Conservation (phyloP, 805 yeast genomes). For the Candida morakotiae region DNA sequence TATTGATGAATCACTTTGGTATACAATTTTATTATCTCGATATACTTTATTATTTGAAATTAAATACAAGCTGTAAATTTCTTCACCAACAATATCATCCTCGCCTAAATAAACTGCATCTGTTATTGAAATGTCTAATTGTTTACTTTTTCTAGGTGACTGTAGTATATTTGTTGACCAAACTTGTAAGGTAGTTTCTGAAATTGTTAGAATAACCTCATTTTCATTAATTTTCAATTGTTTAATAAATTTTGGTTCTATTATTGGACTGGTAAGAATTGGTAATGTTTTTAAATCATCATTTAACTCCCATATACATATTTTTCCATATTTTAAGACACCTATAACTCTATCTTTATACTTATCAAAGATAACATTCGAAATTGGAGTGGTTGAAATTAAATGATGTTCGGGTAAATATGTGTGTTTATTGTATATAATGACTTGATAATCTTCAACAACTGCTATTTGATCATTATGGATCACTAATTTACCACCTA, state of each 20-base stretch:
- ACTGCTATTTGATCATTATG: slow-evolving; percentile 1
- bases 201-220: slow-evolving; percentile 17
- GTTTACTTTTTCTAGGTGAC: slow-evolving; percentile 16
- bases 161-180: slow-evolving; percentile 34
- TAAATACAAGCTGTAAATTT: not conserved
- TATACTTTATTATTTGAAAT: slow-evolving; percentile 4
- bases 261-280: slow-evolving; percentile 6
- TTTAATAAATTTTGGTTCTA: slow-evolving; percentile 13
- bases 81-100: slow-evolving; percentile 2
- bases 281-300: slow-evolving; percentile 3
- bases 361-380: slow-evolving; percentile 37
- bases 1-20: slow-evolving; percentile 1
- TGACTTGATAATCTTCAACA: not conserved
- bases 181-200: slow-evolving; percentile 25
- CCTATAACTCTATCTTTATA: slow-evolving; percentile 40
- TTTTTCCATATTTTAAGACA: slow-evolving; percentile 46
- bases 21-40: not conserved
- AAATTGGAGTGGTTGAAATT: slow-evolving; percentile 36
- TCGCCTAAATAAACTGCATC: slow-evolving; percentile 2
- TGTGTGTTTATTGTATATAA: not conserved
- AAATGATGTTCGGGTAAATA: slow-evolving; percentile 34
- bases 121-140: not conserved
- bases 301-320: slow-evolving; percentile 47
- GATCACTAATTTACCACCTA: slow-evolving; percentile 1
- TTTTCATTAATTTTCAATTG: slow-evolving; percentile 19